Conservation (phyloP, 305 asterid genomes). For the Fraxinus platypoda region DNA sequence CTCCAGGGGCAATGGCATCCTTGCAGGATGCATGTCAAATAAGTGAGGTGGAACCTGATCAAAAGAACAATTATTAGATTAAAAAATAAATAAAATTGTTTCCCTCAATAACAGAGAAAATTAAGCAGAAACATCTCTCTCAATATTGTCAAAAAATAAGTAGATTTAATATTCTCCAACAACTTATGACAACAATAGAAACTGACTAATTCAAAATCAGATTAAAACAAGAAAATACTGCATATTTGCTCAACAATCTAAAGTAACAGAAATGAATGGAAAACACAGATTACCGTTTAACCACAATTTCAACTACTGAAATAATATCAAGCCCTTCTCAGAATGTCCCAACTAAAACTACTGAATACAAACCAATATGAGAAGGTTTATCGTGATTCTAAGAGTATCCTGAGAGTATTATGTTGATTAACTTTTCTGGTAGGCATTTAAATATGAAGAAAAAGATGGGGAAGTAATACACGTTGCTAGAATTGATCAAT, state of each 20-base stretch:
- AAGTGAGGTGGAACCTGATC: constrained; percentile 54
- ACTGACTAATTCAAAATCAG: not conserved
- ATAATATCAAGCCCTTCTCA: not conserved
- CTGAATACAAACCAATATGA: not conserved
- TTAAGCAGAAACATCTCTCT: not conserved
- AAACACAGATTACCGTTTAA: not conserved
- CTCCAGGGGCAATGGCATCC: constrained; percentile 79
- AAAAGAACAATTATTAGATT: not conserved
- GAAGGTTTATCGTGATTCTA: not conserved
- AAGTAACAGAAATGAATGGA: not conserved
- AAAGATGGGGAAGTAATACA: not conserved
- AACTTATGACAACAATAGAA: not conserved
- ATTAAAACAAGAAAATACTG: not conserved
- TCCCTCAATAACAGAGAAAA: not conserved
- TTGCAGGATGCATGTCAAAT: constrained; percentile 47
- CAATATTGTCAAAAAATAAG: not conserved
- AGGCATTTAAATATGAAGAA: not conserved
- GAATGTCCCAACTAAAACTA: not conserved
- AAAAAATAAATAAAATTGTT: not conserved
- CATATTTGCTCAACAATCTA: not conserved
- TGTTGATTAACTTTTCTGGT: not conserved
- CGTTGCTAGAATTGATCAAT: not conserved
- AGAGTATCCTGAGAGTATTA: not conserved
- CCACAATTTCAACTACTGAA: not conserved
- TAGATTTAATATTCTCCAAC: not conserved